Percentiles rank a stretch among this genome's conserved stretches.
Evolutionary conservation across 192 early-diverging fungal species (phyloP).

Genomic region (Rhizoclosmatium sp.): DNA sequence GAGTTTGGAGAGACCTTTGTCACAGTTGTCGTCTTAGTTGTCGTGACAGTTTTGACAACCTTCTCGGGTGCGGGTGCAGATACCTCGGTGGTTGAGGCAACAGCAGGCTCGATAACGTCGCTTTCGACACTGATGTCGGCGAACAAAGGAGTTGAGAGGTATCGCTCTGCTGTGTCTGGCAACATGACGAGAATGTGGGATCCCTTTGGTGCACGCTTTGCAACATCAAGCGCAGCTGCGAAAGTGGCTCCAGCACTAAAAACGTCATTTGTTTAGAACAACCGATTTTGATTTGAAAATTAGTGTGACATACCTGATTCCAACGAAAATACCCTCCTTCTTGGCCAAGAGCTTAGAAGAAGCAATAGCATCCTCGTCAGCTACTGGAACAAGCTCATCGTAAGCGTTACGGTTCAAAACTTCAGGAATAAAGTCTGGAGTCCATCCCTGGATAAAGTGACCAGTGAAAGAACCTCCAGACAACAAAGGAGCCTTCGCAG

Average conservation of each 20-base stretch:
- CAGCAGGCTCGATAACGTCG: slow-evolving; percentile 20
- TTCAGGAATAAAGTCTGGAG: slow-evolving; percentile 48
- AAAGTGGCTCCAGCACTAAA: slow-evolving; percentile 36
- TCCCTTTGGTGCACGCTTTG: slow-evolving; percentile 28
- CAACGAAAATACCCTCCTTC: slow-evolving; percentile 47
- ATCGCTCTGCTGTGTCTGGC: slow-evolving; percentile 47
- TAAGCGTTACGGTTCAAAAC: slow-evolving; percentile 37
- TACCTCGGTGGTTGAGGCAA: not conserved
- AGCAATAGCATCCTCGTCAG: slow-evolving; percentile 42
- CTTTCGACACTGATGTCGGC: slow-evolving; percentile 37
- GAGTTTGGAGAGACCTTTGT: not conserved
- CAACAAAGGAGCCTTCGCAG: slow-evolving; percentile 36
- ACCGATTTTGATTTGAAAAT: no score
- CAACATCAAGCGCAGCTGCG: slow-evolving; percentile 35
- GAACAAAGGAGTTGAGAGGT: slow-evolving; percentile 47
- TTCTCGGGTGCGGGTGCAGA: not conserved
- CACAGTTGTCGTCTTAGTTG: not conserved
- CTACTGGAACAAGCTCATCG: slow-evolving; percentile 28
- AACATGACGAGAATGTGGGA: slow-evolving; percentile 39
- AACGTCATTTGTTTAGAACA: no score
- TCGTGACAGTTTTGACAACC: not conserved
- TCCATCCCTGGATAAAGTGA: slow-evolving; percentile 48
- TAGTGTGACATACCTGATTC: slow-evolving; percentile 2
- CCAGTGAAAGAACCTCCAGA: slow-evolving; percentile 27
- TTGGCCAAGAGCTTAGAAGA: slow-evolving; percentile 39